These are phyloP conservation scores for Penicillium diatomitis DNA, from an alignment of 495 filamentous ascomycete genomes.

Conservation along the genomic window DNA sequence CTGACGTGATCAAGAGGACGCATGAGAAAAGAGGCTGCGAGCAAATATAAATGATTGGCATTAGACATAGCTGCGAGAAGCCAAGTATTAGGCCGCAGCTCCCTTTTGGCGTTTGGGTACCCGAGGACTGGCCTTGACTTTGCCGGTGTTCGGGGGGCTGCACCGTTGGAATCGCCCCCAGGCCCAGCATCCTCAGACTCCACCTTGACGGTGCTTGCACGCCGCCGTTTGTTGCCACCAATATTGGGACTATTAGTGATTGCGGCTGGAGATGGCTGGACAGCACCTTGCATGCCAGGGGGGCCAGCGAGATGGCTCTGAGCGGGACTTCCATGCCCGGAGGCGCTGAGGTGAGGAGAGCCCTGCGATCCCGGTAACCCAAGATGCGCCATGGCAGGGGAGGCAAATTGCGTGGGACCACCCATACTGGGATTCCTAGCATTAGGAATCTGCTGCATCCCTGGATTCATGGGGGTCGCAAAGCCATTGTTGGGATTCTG, in stretches of 20 bases:
- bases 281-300: conserved; percentile 63
- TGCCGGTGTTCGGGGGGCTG: conserved; percentile 27
- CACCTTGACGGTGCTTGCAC: conserved; percentile 67
- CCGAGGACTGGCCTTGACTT: conserved; percentile 50
- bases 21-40: too few species aligned
- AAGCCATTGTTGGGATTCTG: conserved; percentile 26
- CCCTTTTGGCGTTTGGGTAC: conserved; percentile 50
- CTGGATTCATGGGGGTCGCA: conserved; percentile 29
- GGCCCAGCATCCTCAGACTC: conserved; percentile 53
- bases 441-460: conserved; percentile 27
- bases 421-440: conserved; percentile 27
- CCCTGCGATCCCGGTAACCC: conserved; percentile 36
- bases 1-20: too few species aligned
- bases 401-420: conserved; percentile 41
- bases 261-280: conserved; percentile 59
- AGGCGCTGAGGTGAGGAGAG: conserved; percentile 35
- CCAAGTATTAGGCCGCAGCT: conserved; percentile 13
- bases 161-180: conserved; percentile 40
- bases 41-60: background rate
- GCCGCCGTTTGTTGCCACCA: conserved; percentile 60
- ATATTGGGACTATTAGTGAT: conserved; percentile 80
- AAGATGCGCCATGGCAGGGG: conserved; percentile 42
- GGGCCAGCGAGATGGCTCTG: conserved; percentile 34
- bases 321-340: conserved; percentile 39
- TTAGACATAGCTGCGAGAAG: background rate